phyloP scores from a whole-genome alignment of 192 early-diverging fungal genomes.

The Funneliformis mosseae region DNA sequence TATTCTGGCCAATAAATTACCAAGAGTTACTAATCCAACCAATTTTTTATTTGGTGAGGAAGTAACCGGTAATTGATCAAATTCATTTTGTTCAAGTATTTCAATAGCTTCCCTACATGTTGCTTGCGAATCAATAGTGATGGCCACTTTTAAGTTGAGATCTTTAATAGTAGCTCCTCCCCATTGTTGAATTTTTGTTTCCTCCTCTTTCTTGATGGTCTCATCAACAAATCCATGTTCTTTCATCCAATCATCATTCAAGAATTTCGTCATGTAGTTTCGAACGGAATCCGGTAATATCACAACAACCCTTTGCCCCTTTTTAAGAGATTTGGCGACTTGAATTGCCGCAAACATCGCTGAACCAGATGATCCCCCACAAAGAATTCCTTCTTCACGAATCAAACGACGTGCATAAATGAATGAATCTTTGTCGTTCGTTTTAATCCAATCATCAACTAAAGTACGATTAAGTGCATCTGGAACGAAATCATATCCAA shows the following conservation, averaged over 20 bases:
- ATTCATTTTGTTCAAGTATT: slow-evolving; percentile 86
- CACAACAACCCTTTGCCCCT: slow-evolving; percentile 91
- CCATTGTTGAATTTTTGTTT: slow-evolving; percentile 69
- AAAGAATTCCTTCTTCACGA: slow-evolving; percentile 94
- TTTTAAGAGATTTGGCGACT: slow-evolving; percentile 81
- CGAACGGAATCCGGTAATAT: slow-evolving; percentile 97
- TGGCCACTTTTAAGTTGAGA: slow-evolving; percentile 81
- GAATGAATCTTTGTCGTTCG: slow-evolving; percentile 94
- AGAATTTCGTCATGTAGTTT: slow-evolving; percentile 99
- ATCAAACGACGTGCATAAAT: slow-evolving; percentile 94
- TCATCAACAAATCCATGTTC: slow-evolving; percentile 86
- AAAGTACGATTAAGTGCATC: slow-evolving; percentile 81
- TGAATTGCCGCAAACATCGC: slow-evolving; percentile 86
- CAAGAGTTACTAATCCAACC: slow-evolving; percentile 87
- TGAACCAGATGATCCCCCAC: slow-evolving; percentile 94
- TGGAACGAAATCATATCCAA: slow-evolving; percentile 99
- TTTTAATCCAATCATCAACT: slow-evolving; percentile 96
- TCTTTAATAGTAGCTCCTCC: slow-evolving; percentile 80
- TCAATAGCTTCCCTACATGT: slow-evolving; percentile 79
- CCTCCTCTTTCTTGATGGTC: slow-evolving; percentile 64
- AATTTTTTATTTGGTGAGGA: slow-evolving; percentile 54
- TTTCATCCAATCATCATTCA: slow-evolving; percentile 98
- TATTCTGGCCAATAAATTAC: slow-evolving; percentile 83
- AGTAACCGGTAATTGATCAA: slow-evolving; percentile 95
- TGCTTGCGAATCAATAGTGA: slow-evolving; percentile 80